A percentile compares a stretch with the other conserved stretches of the same genome.
Evolutionary conservation across 805 yeast species (phyloP).

Genomic region (Ogataea nonfermentans): DNA sequence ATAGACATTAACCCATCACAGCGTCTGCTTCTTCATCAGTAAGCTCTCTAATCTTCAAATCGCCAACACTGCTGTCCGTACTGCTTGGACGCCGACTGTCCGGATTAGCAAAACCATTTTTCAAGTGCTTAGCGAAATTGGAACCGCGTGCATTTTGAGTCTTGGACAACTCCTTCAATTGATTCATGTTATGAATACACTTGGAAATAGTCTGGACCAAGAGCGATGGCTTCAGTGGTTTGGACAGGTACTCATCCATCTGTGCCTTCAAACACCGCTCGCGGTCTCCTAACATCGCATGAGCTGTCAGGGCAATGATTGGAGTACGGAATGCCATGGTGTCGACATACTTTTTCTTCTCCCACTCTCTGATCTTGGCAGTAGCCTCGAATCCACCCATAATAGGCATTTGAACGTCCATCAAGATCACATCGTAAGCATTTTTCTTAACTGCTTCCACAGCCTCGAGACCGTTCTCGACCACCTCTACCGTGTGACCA

Average conservation of each 20-base stretch:
- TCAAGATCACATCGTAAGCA: conserved; percentile 75
- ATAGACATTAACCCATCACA: not conserved
- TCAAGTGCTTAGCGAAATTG: conserved; percentile 39
- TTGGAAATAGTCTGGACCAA: conserved; percentile 82
- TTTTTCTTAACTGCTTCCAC: conserved; percentile 67
- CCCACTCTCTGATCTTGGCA: conserved; percentile 84
- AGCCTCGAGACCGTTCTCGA: conserved; percentile 83
- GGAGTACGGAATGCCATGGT: conserved; percentile 75
- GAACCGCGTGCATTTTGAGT: conserved; percentile 43
- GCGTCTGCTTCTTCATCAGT: conserved; percentile 7
- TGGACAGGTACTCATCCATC: conserved; percentile 89
- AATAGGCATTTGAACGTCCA: conserved; percentile 96
- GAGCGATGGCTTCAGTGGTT: conserved; percentile 81
- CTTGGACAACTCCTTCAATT: conserved; percentile 54
- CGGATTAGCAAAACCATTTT: conserved; percentile 22
- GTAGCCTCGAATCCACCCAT: conserved; percentile 96
- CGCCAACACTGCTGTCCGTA: conserved; percentile 6
- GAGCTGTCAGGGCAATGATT: conserved; percentile 87
- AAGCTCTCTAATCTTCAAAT: conserved; percentile 17
- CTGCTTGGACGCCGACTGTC: conserved; percentile 13
- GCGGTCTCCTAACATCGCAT: conserved; percentile 91
- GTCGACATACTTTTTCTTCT: conserved; percentile 71
- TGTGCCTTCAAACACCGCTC: conserved; percentile 84
- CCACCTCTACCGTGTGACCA: conserved; percentile 81
- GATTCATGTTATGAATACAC: conserved; percentile 70